phyloP scores from a whole-genome alignment of 140 eudicot genomes.

The Bidens hawaiensis region DNA sequence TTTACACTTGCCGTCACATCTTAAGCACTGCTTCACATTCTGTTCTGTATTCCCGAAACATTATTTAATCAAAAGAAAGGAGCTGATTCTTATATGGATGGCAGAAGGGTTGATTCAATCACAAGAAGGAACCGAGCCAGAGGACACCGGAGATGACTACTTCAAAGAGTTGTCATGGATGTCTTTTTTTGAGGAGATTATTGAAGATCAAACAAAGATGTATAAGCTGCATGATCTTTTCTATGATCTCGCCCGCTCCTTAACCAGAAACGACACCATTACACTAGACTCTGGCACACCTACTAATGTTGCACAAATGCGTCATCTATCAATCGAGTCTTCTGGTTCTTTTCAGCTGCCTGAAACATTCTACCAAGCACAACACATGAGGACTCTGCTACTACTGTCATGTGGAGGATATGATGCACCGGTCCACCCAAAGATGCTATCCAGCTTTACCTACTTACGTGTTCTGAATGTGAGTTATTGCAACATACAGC shows the following conservation, averaged over 20 bases:
- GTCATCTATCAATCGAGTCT: slow-evolving; percentile 21
- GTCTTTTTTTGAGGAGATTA: slow-evolving; percentile 32
- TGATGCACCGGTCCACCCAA: not conserved
- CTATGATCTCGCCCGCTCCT: slow-evolving; percentile 32
- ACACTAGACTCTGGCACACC: not conserved
- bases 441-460: slow-evolving; percentile 14
- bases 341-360: slow-evolving; percentile 2
- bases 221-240: slow-evolving; percentile 37
- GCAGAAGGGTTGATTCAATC: slow-evolving; percentile 37
- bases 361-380: slow-evolving; percentile 13
- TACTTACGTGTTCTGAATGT: slow-evolving; percentile 30
- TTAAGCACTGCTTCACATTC: slow-evolving; percentile 38
- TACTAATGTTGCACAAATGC: slow-evolving; percentile 2
- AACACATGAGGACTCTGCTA: slow-evolving; percentile 20
- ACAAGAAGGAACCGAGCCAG: slow-evolving; percentile 7
- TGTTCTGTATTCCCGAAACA: slow-evolving; percentile 32
- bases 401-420: slow-evolving; percentile 15
- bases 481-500: slow-evolving; percentile 6
- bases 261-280: slow-evolving; percentile 16
- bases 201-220: not conserved
- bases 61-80: slow-evolving; percentile 20
- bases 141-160: slow-evolving; percentile 30
- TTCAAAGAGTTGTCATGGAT: slow-evolving; percentile 23
- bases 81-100: slow-evolving; percentile 35
- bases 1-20: slow-evolving; percentile 29